A percentile compares a stretch with the other conserved stretches of the same genome.
Evolutionary conservation across 2,329 filamentous ascomycete genomes (phyloP).

Genomic region (Dactylellina leptospora): DNA sequence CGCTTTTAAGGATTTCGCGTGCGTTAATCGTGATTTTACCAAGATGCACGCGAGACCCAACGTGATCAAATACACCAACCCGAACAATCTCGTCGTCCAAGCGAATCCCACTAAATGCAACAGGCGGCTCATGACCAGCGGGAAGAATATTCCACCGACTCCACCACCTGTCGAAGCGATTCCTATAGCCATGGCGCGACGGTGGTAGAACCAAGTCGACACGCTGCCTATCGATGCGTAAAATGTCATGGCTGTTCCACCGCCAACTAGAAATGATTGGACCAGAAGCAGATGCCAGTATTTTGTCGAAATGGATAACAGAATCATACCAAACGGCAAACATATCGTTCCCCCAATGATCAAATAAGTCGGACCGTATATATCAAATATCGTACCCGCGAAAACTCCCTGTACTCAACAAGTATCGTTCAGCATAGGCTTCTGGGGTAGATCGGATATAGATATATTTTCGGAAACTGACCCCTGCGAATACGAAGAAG

Average conservation of each 20-base stretch:
- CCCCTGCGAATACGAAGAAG: slow-evolving; percentile 46
- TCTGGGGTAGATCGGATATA: no score
- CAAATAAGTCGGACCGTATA: slow-evolving; percentile 41
- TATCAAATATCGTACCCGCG: slow-evolving; percentile 46
- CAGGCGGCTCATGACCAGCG: slow-evolving; percentile 33
- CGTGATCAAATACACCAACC: slow-evolving; percentile 30
- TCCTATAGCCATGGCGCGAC: slow-evolving; percentile 49
- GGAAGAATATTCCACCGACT: slow-evolving; percentile 48
- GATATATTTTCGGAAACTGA: no score
- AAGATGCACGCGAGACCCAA: slow-evolving; percentile 38
- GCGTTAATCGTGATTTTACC: slow-evolving; percentile 34
- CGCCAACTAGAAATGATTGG: slow-evolving; percentile 39
- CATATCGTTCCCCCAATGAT: slow-evolving; percentile 43
- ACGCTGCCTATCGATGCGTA: slow-evolving; percentile 49
- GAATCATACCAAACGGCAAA: slow-evolving; percentile 36
- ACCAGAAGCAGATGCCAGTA: slow-evolving; percentile 48
- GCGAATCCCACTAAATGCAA: slow-evolving; percentile 33
- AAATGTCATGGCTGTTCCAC: slow-evolving; percentile 48
- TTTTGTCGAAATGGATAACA: slow-evolving; percentile 44
- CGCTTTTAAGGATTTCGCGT: slow-evolving; percentile 43
- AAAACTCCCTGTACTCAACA: slow-evolving; percentile 17
- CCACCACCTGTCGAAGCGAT: slow-evolving; percentile 47
- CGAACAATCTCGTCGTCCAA: slow-evolving; percentile 46
- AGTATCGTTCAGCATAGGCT: no score
- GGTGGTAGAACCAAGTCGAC: slow-evolving; percentile 50